Evolutionary conservation across 371 early-diverging fungal species (phyloP).

Genomic region (Mortierella sp.): DNA sequence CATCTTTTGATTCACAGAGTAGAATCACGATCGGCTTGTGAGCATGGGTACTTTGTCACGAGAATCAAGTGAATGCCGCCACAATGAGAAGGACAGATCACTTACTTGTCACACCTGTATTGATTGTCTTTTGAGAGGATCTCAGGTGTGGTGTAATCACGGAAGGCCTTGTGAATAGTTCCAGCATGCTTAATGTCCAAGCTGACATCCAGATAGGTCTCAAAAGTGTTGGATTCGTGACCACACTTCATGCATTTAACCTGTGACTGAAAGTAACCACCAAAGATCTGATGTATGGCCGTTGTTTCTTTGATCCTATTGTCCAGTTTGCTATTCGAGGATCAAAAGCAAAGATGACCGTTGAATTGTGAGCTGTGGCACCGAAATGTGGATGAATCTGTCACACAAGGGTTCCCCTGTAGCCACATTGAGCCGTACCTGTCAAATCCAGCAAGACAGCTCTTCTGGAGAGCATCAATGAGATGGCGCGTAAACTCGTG

Average conservation of each 20-base stretch:
- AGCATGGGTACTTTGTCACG: not conserved
- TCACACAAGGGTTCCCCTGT: too few species aligned
- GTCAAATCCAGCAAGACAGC: constrained; percentile 61
- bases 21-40: not conserved
- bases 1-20: constrained; percentile 59
- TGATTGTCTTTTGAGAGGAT: constrained; percentile 65
- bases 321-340: constrained; percentile 64
- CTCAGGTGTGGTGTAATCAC: constrained; percentile 75
- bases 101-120: constrained; percentile 72
- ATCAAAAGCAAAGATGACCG: not conserved
- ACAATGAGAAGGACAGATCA: not conserved
- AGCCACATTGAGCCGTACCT: constrained; percentile 15
- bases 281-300: constrained; percentile 81
- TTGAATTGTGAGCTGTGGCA: not conserved
- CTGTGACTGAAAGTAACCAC: constrained; percentile 83
- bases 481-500: constrained; percentile 89
- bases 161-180: constrained; percentile 73
- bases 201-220: constrained; percentile 81
- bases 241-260: constrained; percentile 81
- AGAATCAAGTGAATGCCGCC: not conserved
- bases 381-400: not conserved
- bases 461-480: constrained; percentile 74
- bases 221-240: constrained; percentile 78
- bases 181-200: constrained; percentile 76
- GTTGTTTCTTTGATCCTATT: constrained; percentile 79